Percentiles rank a stretch among this genome's conserved stretches.
These are phyloP conservation scores for Allantophomopsis cytisporea DNA, from an alignment of 2,329 filamentous ascomycete species.

Conservation along the genomic window DNA sequence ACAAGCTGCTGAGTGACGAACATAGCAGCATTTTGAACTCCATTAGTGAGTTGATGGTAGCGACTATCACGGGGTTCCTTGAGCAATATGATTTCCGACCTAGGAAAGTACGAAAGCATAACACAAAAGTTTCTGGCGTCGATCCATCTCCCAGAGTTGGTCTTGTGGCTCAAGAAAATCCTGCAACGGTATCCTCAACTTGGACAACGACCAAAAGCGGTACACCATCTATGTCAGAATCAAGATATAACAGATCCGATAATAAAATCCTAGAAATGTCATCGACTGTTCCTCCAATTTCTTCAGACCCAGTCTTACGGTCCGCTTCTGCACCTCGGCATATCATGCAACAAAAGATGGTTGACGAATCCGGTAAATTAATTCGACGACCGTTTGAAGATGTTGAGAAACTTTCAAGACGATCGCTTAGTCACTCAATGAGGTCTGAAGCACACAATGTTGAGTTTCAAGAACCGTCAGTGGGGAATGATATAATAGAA, in stretches of 20 bases:
- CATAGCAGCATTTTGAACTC: constrained; percentile 18
- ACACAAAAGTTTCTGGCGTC: too few relatives aligned
- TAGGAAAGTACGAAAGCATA: constrained; percentile 2
- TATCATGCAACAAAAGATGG: constrained; percentile 12
- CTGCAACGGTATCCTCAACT: constrained; percentile 19
- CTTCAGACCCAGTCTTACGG: background rate
- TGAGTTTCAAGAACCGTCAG: constrained; percentile 6
- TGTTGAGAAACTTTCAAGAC: background rate
- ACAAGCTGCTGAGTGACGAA: constrained; percentile 30
- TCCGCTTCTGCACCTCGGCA: background rate
- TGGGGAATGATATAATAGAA: constrained; percentile 22
- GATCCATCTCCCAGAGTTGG: too few relatives aligned
- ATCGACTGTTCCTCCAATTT: constrained; percentile 1
- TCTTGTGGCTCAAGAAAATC: background rate
- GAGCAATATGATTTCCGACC: constrained; percentile 49
- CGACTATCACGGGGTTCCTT: constrained; percentile 62
- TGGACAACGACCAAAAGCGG: constrained; percentile 25
- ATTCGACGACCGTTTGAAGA: constrained; percentile 31
- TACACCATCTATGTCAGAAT: too few relatives aligned
- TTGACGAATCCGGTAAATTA: constrained; percentile 27
- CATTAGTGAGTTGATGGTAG: constrained; percentile 55
- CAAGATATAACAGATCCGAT: too few relatives aligned
- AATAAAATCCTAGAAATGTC: background rate
- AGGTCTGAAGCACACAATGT: background rate
- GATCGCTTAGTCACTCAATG: constrained; percentile 1